These are phyloP conservation scores for Hypoxylon sp. DNA, from an alignment of 2,329 filamentous ascomycete species.

Conservation along the genomic window DNA sequence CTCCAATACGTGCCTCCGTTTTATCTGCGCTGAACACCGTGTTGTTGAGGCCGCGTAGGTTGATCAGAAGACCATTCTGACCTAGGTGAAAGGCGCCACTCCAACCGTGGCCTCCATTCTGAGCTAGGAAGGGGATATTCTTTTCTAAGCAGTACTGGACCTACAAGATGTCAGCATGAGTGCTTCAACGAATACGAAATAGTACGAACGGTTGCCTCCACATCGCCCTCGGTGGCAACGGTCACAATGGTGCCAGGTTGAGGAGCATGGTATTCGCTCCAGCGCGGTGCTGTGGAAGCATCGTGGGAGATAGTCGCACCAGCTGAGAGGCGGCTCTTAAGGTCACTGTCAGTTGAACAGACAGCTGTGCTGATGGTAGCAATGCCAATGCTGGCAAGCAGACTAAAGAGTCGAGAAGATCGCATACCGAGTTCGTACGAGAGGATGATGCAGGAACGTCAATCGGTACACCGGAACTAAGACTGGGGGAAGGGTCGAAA, in stretches of 20 bases:
- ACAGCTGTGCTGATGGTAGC: neutral
- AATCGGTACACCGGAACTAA: conserved; percentile 13
- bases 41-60: conserved; percentile 46
- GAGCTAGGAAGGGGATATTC: conserved; percentile 46
- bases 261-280: conserved; percentile 28
- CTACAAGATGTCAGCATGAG: conserved; percentile 13
- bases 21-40: conserved; percentile 45
- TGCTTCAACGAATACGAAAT: neutral
- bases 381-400: conserved; percentile 10
- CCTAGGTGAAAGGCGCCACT: conserved; percentile 44
- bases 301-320: conserved; percentile 24
- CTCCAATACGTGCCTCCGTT: conserved; percentile 46
- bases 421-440: conserved; percentile 14
- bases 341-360: conserved; percentile 10
- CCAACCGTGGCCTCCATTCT: conserved; percentile 49
- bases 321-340: conserved; percentile 11
- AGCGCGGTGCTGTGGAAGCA: conserved; percentile 14
- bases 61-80: conserved; percentile 45
- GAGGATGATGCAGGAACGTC: conserved; percentile 19
- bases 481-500: conserved; percentile 9
- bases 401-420: conserved; percentile 18
- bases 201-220: conserved; percentile 19
- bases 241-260: conserved; percentile 27
- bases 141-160: conserved; percentile 29
- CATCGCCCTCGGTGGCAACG: conserved; percentile 25